These are phyloP conservation scores for Ascochyta pisi DNA, from an alignment of 2,329 filamentous ascomycete genomes.

Conservation along the genomic window DNA sequence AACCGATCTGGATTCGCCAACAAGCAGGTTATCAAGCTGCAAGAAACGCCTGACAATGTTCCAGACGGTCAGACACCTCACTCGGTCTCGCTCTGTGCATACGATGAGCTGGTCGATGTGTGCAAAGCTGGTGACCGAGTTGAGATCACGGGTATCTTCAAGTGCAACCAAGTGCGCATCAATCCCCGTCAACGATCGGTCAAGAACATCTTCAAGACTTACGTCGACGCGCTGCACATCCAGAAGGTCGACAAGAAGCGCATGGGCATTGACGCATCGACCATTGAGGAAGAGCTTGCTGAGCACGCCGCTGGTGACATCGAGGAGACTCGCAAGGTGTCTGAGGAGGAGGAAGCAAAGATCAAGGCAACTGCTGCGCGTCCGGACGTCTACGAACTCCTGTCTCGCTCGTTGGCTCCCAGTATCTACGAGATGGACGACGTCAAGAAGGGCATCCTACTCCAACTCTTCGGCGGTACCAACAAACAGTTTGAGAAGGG, in stretches of 20 bases:
- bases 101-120: slow-evolving; percentile 95
- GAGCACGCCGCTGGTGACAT: slow-evolving; percentile 74
- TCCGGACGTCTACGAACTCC: slow-evolving; percentile 89
- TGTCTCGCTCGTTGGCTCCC: slow-evolving; percentile 88
- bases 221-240: slow-evolving; percentile 92
- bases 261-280: slow-evolving; percentile 88
- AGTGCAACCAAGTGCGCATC: slow-evolving; percentile 89
- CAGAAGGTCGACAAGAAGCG: slow-evolving; percentile 97
- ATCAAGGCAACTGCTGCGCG: slow-evolving; percentile 82
- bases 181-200: slow-evolving; percentile 92
- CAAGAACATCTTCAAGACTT: slow-evolving; percentile 97
- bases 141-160: slow-evolving; percentile 95
- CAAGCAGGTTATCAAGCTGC: slow-evolving; percentile 98
- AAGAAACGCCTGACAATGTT: slow-evolving; percentile 94
- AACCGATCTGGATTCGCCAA: slow-evolving; percentile 94
- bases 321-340: slow-evolving; percentile 84
- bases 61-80: slow-evolving; percentile 97
- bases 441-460: slow-evolving; percentile 96
- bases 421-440: slow-evolving; percentile 98
- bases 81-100: slow-evolving; percentile 93
- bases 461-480: slow-evolving; percentile 95
- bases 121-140: slow-evolving; percentile 98
- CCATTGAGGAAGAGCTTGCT: slow-evolving; percentile 82
- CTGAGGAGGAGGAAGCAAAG: slow-evolving; percentile 84
- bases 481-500: slow-evolving; percentile 99